A percentile compares a stretch with the other conserved stretches of the same genome.
phyloP scores from a whole-genome alignment of 495 filamentous ascomycete species.

The Hypoxylon rickii region DNA sequence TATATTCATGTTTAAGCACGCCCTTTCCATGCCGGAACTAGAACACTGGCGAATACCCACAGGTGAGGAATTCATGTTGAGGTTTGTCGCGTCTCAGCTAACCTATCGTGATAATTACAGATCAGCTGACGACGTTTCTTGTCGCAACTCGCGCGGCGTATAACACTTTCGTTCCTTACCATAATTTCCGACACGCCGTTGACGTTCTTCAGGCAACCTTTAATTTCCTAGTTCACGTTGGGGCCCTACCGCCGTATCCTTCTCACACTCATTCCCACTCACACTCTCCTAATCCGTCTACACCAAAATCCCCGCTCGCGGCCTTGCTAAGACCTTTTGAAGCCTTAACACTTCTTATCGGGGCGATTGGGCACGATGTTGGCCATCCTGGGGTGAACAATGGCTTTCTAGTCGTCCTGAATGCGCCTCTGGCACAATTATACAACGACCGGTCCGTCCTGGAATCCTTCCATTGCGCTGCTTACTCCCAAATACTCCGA shows the following conservation, averaged over 20 bases:
- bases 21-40: slow-evolving; percentile 78
- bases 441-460: slow-evolving; percentile 98
- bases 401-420: slow-evolving; percentile 88
- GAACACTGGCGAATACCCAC: slow-evolving; percentile 76
- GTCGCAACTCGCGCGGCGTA: slow-evolving; percentile 85
- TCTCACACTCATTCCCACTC: slow-evolving; percentile 19
- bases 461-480: slow-evolving; percentile 96
- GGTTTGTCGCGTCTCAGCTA: slow-evolving; percentile 16
- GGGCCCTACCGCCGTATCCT: slow-evolving; percentile 72
- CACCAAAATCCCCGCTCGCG: slow-evolving; percentile 65
- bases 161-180: slow-evolving; percentile 95
- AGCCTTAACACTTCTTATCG: slow-evolving; percentile 84
- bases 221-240: slow-evolving; percentile 84
- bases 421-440: slow-evolving; percentile 92
- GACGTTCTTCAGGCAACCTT: slow-evolving; percentile 96
- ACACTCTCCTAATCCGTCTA: too few species aligned
- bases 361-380: slow-evolving; percentile 96
- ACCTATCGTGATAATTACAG: slow-evolving; percentile 44
- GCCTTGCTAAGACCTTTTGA: slow-evolving; percentile 80
- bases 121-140: slow-evolving; percentile 76
- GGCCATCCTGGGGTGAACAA: slow-evolving; percentile 99
- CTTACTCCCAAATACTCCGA: slow-evolving; percentile 93
- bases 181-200: slow-evolving; percentile 96
- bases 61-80: slow-evolving; percentile 53
- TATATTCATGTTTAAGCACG: slow-evolving; percentile 84